Percentiles rank a stretch among this genome's conserved stretches.
These are phyloP conservation scores for Lathyrus tuberosus DNA, from an alignment of 306 rosid species.

Conservation along the genomic window DNA sequence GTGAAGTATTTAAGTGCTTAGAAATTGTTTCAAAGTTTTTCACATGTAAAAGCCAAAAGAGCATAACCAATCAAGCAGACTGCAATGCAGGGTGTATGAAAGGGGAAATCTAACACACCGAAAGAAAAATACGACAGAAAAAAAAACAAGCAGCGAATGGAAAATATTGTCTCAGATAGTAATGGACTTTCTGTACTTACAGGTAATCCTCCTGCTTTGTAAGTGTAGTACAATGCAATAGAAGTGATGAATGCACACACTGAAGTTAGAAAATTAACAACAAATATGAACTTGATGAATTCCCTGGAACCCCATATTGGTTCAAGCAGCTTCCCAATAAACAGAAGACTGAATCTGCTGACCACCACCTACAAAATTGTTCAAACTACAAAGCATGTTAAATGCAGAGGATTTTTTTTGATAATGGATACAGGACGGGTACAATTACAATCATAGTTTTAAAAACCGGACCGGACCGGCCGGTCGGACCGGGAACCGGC, in stretches of 20 bases:
- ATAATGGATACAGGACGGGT: slow-evolving; percentile 10
- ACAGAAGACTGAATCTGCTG: slow-evolving; percentile 72
- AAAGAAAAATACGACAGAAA: not conserved
- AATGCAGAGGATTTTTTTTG: not conserved
- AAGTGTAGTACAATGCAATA: slow-evolving; percentile 75
- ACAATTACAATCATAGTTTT: not conserved
- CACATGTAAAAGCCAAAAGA: not conserved
- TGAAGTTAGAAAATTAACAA: slow-evolving; percentile 79
- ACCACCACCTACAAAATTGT: slow-evolving; percentile 59
- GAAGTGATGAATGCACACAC: slow-evolving; percentile 76
- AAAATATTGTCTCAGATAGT: not conserved
- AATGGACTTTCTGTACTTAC: slow-evolving; percentile 57
- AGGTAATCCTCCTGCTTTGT: slow-evolving; percentile 73
- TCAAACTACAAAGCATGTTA: not conserved
- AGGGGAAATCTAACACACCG: not conserved
- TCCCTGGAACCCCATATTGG: slow-evolving; percentile 93
- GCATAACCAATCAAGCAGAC: not conserved
- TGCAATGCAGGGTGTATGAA: not conserved
- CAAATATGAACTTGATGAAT: slow-evolving; percentile 83
- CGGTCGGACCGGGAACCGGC: no score
- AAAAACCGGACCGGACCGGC: no score
- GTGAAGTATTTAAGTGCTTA: not conserved
- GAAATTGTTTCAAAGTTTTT: not conserved
- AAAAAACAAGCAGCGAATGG: not conserved
- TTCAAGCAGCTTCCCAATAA: slow-evolving; percentile 85